Conservation (phyloP, 306 rosid genomes). For the Glycine latifolia region DNA sequence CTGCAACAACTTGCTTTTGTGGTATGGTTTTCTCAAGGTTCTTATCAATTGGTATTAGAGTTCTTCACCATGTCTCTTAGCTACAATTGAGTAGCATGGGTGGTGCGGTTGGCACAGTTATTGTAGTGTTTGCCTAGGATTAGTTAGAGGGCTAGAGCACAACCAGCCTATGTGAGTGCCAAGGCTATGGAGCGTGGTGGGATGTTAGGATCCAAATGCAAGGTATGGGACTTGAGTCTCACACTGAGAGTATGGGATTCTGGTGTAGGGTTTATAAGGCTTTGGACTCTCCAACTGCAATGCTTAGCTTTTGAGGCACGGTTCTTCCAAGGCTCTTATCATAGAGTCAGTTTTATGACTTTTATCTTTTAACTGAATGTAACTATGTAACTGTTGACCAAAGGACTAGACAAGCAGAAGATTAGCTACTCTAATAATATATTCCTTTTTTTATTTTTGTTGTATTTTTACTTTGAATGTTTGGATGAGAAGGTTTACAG, state of each 20-base stretch:
- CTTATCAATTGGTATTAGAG: not conserved
- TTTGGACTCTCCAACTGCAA: not conserved
- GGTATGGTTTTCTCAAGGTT: not conserved
- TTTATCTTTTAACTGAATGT: constrained; percentile 8
- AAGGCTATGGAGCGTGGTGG: not conserved
- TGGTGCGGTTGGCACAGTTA: not conserved
- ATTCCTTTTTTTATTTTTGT: constrained; percentile 15
- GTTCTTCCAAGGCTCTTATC: not conserved
- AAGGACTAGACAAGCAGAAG: not conserved
- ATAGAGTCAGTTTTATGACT: not conserved
- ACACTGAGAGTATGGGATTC: not conserved
- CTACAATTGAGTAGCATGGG: not conserved
- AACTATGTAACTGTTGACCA: not conserved
- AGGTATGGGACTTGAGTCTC: not conserved
- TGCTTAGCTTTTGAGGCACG: not conserved
- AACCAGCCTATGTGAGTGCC: not conserved
- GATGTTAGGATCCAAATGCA: not conserved
- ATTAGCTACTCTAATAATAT: constrained; percentile 7
- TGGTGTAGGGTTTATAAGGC: not conserved
- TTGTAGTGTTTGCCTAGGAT: not conserved
- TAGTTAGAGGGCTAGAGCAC: not conserved
- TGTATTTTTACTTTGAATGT: constrained; percentile 29
- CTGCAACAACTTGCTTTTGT: not conserved
- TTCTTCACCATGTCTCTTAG: not conserved
- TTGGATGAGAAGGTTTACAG: constrained; percentile 40